A percentile compares a stretch with the other conserved stretches of the same genome.
phyloP scores from a whole-genome alignment of 1,284 basidiomycete genomes.

The Cutaneotrichosporon mucoides region DNA sequence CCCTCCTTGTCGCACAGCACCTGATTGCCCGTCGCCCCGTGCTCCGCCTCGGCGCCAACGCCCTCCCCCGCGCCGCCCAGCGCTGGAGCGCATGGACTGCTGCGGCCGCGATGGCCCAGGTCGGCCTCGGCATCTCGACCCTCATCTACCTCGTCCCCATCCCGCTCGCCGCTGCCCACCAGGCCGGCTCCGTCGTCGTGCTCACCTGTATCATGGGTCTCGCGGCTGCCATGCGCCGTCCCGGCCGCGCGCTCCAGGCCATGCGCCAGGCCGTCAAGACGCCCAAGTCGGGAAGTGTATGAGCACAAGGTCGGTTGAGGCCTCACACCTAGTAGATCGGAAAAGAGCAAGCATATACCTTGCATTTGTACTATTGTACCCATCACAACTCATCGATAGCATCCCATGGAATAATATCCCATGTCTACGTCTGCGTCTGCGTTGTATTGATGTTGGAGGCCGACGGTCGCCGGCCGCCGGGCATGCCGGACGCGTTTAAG shows the following conservation, averaged over 20 bases:
- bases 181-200: constrained; percentile 86
- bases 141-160: constrained; percentile 91
- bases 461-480: too few species aligned
- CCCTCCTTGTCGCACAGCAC: constrained; percentile 64
- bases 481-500: too few species aligned
- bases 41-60: constrained; percentile 51
- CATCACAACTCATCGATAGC: constrained; percentile 5
- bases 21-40: constrained; percentile 56
- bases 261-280: constrained; percentile 15
- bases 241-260: constrained; percentile 59
- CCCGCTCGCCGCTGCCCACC: constrained; percentile 86
- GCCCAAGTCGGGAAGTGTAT: background rate
- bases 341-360: background rate
- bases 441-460: too few species aligned
- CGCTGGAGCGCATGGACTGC: constrained; percentile 66
- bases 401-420: background rate
- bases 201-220: constrained; percentile 80
- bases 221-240: constrained; percentile 66
- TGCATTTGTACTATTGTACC: background rate
- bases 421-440: too few species aligned
- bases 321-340: background rate
- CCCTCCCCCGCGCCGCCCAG: constrained; percentile 65
- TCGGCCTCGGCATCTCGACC: constrained; percentile 84
- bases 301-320: too few species aligned
- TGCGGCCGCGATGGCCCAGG: constrained; percentile 80